These are phyloP conservation scores for Neurospora crassa DNA, from an alignment of 2,329 filamentous ascomycete species.

Conservation along the genomic window DNA sequence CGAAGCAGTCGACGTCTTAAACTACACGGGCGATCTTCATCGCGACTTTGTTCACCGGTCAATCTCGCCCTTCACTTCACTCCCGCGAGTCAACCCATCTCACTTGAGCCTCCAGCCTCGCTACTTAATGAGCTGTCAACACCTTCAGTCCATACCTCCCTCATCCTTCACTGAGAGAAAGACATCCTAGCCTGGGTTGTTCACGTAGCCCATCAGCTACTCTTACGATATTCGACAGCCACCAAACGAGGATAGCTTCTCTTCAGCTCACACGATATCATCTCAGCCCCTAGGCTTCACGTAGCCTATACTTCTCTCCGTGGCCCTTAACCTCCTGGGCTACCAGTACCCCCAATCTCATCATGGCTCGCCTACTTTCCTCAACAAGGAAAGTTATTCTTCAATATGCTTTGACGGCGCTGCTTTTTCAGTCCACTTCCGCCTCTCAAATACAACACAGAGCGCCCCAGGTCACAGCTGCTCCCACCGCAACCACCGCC, in stretches of 20 bases:
- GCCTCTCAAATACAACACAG: slow-evolving; percentile 5
- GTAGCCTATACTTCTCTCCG: background rate
- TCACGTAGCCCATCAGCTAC: background rate
- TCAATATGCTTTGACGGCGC: slow-evolving; percentile 8
- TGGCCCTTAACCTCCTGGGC: background rate
- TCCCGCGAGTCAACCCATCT: background rate
- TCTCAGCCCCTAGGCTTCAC: background rate
- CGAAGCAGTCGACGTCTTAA: background rate
- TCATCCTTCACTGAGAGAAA: background rate
- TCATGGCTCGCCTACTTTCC: slow-evolving; percentile 6
- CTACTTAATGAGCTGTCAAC: background rate
- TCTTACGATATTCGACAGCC: background rate
- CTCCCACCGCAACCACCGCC: background rate
- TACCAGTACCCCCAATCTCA: background rate
- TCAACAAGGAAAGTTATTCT: slow-evolving; percentile 4
- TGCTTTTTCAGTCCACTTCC: slow-evolving; percentile 2
- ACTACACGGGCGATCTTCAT: background rate
- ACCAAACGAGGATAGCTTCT: background rate
- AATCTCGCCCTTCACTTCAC: background rate
- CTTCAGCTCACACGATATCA: background rate
- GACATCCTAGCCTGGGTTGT: background rate
- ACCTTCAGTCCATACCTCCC: background rate
- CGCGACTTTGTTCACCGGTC: background rate
- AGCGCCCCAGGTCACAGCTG: background rate
- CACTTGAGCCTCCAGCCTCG: background rate